Percentiles rank a stretch among this genome's conserved stretches.
phyloP scores from a whole-genome alignment of 1,284 basidiomycete genomes.

The Singerocomus rubriflavus region DNA sequence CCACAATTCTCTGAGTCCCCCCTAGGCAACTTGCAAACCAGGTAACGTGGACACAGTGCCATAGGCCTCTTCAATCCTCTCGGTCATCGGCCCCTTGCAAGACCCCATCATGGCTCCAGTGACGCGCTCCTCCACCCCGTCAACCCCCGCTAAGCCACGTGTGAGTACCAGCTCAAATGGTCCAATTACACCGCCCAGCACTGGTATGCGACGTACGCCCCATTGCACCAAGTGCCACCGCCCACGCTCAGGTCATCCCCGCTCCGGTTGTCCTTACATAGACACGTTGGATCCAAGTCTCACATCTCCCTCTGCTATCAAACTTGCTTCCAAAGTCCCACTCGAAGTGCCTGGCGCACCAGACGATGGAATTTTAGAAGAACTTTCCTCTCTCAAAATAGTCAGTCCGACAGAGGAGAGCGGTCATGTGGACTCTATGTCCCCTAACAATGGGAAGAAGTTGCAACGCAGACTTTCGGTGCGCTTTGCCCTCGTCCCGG shows the following conservation, averaged over 20 bases:
- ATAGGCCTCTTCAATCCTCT: too few relatives aligned
- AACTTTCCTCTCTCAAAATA: conserved; percentile 33
- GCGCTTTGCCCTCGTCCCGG: conserved; percentile 32
- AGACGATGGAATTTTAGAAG: conserved; percentile 23
- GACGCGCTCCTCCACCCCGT: conserved; percentile 31
- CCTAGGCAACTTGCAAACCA: too few relatives aligned
- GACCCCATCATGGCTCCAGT: conserved; percentile 23
- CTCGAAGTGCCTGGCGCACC: not conserved
- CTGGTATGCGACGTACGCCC: conserved; percentile 38
- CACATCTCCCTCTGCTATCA: conserved; percentile 24
- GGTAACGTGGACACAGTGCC: too few relatives aligned
- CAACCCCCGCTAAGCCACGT: conserved; percentile 26
- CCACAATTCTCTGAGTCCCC: too few relatives aligned
- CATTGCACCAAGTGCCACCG: conserved; percentile 53
- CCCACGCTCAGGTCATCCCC: conserved; percentile 53
- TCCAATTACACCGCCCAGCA: conserved; percentile 19
- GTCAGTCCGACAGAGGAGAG: conserved; percentile 24
- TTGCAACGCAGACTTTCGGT: conserved; percentile 26
- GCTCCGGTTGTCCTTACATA: conserved; percentile 51
- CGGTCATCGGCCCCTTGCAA: too few relatives aligned
- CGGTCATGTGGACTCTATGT: not conserved
- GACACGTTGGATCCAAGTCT: conserved; percentile 15
- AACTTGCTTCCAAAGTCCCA: not conserved
- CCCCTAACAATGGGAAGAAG: not conserved
- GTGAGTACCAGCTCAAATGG: conserved; percentile 6